phyloP scores from a whole-genome alignment of 2,329 filamentous ascomycete genomes.

The Neoscytalidium dimidiatum region DNA sequence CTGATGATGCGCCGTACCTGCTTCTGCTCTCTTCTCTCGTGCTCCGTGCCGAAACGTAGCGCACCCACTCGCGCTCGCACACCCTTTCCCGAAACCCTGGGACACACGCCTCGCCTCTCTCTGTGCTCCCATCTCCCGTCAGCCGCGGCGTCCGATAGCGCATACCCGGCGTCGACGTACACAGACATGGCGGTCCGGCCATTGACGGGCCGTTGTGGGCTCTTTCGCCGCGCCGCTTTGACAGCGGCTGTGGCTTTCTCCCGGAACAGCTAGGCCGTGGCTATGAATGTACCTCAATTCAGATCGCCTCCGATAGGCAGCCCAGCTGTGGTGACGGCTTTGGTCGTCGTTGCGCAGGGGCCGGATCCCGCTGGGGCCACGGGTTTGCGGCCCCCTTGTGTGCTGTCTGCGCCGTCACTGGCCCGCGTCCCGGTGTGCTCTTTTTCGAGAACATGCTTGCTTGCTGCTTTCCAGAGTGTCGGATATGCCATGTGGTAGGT shows the following conservation, averaged over 20 bases:
- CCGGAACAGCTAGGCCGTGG: constrained; percentile 3
- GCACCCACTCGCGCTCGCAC: neutral
- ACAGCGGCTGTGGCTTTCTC: constrained; percentile 19
- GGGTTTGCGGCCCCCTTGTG: constrained; percentile 16
- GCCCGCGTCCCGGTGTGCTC: neutral
- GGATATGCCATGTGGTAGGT: constrained; percentile 6
- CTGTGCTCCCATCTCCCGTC: constrained; percentile 9
- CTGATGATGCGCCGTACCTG: constrained; percentile 8
- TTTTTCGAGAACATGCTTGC: constrained; percentile 12
- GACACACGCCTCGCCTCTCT: constrained; percentile 6
- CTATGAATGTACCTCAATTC: constrained; percentile 11
- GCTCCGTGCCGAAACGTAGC: neutral
- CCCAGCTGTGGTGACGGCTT: neutral
- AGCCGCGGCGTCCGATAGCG: constrained; percentile 13
- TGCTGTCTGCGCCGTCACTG: constrained; percentile 6
- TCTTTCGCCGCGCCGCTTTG: constrained; percentile 4
- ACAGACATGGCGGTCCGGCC: neutral
- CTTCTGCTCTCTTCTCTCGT: neutral
- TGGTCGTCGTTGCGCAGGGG: neutral
- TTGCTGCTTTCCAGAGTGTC: constrained; percentile 3
- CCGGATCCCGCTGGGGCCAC: constrained; percentile 10
- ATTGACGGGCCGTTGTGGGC: constrained; percentile 2
- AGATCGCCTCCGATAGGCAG: constrained; percentile 12
- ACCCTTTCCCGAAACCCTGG: neutral
- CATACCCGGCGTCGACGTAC: neutral